A percentile compares a stretch with the other conserved stretches of the same genome.
phyloP scores from a whole-genome alignment of 2,329 filamentous ascomycete species.

The Emergomyces orientalis region DNA sequence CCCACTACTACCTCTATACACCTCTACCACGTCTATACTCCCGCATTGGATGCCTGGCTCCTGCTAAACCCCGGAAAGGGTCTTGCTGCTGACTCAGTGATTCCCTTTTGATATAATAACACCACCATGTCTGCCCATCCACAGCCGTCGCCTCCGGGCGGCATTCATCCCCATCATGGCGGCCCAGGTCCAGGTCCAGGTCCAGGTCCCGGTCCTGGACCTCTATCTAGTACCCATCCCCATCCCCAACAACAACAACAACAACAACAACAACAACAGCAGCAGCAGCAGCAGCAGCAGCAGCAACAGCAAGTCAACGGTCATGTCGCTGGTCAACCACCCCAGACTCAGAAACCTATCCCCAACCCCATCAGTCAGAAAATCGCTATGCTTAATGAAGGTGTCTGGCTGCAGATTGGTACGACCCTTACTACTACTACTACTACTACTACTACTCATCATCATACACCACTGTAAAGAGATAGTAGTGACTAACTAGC shows the following conservation, averaged over 20 bases:
- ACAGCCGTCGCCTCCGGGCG: conserved; percentile 70
- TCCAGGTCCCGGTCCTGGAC: conserved; percentile 28
- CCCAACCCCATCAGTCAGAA: conserved; percentile 61
- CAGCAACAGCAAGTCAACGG: conserved; percentile 40
- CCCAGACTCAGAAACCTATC: conserved; percentile 45
- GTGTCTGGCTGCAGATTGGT: conserved; percentile 84
- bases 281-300: conserved; percentile 40
- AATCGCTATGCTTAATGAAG: conserved; percentile 70
- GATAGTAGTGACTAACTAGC: conserved; percentile 19
- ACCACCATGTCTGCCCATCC: conserved; percentile 57
- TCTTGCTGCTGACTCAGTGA: not conserved
- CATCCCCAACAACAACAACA: conserved; percentile 37
- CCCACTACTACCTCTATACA: too few species aligned
- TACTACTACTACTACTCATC: too few species aligned
- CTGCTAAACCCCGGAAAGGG: not conserved
- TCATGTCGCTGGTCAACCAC: conserved; percentile 31
- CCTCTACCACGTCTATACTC: conserved; percentile 1
- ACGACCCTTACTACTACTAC: conserved; percentile 11
- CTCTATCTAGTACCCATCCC: conserved; percentile 16
- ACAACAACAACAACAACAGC: conserved; percentile 13
- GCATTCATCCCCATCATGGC: conserved; percentile 59
- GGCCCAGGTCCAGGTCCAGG: conserved; percentile 49
- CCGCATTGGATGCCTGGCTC: not conserved
- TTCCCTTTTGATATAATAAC: not conserved
- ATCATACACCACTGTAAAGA: too few species aligned